phyloP scores from a whole-genome alignment of 441 rosid genomes.

The Jatropha podagrica region DNA sequence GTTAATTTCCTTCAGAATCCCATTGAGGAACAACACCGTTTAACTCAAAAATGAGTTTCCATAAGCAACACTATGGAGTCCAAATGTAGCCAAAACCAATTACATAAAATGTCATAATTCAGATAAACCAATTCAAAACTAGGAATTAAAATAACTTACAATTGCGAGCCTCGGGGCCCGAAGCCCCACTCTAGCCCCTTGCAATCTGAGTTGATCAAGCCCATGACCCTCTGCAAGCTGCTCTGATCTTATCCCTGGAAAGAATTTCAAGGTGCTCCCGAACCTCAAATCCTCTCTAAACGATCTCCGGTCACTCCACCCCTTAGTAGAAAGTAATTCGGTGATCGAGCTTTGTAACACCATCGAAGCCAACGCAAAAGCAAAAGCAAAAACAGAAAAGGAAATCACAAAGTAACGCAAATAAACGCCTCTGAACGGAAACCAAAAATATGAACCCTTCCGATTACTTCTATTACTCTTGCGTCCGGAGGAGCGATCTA shows the following conservation, averaged over 20 bases:
- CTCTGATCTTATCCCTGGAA: slow-evolving; percentile 41
- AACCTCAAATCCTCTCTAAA: slow-evolving; percentile 47
- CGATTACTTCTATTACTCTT: slow-evolving; percentile 47
- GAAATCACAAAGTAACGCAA: slow-evolving; percentile 59
- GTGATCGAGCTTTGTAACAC: slow-evolving; percentile 80
- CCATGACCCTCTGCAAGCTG: slow-evolving; percentile 43
- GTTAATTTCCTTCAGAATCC: neutral
- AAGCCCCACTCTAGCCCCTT: slow-evolving; percentile 56
- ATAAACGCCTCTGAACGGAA: slow-evolving; percentile 63
- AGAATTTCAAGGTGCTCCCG: slow-evolving; percentile 69
- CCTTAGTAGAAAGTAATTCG: slow-evolving; percentile 51
- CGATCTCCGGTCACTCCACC: slow-evolving; percentile 45
- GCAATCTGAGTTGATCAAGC: slow-evolving; percentile 50
- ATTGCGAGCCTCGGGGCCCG: slow-evolving; percentile 86
- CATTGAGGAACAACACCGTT: neutral
- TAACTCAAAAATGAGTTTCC: neutral
- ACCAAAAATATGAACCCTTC: slow-evolving; percentile 43
- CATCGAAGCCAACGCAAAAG: slow-evolving; percentile 73
- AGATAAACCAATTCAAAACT: neutral
- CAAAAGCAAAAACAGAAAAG: slow-evolving; percentile 67
- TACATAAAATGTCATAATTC: too few relatives aligned
- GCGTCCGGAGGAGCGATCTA: slow-evolving; percentile 52
- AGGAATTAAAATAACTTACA: slow-evolving; percentile 49
- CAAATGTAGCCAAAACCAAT: neutral
- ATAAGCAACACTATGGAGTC: slow-evolving; percentile 1